Percentiles rank a stretch among this genome's conserved stretches.
phyloP scores from a whole-genome alignment of 1,284 basidiomycete species.

The Pseudozyma pruni region DNA sequence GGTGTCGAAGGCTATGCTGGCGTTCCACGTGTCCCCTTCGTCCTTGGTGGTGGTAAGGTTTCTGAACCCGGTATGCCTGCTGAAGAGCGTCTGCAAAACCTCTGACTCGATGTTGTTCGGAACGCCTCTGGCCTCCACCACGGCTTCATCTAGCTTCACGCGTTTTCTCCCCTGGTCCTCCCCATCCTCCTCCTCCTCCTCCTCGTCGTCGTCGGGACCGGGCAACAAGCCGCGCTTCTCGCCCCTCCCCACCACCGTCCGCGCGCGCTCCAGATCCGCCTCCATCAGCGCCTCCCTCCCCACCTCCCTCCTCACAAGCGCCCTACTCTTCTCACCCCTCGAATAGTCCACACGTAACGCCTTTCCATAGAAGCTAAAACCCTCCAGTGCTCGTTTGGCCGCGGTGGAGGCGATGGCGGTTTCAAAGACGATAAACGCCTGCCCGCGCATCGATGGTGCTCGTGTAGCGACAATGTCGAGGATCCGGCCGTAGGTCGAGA shows the following conservation, averaged over 20 bases:
- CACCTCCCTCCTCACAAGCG: conserved; percentile 71
- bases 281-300: conserved; percentile 56
- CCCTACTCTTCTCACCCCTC: conserved; percentile 80
- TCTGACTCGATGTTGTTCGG: conserved; percentile 2
- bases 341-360: conserved; percentile 84
- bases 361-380: conserved; percentile 92
- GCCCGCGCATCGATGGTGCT: conserved; percentile 85
- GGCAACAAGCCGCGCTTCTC: conserved; percentile 60
- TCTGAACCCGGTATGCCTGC: conserved; percentile 1
- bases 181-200: conserved; percentile 73
- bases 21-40: conserved; percentile 73
- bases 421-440: conserved; percentile 94
- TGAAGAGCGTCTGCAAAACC: conserved; percentile 14
- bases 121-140: conserved; percentile 78
- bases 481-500: conserved; percentile 90
- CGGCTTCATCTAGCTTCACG: conserved; percentile 45
- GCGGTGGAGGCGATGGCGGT: conserved; percentile 88
- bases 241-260: conserved; percentile 1
- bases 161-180: conserved; percentile 73
- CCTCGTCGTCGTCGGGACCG: conserved; percentile 75
- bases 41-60: background rate
- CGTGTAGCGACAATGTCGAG: conserved; percentile 96
- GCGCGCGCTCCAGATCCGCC: conserved; percentile 27
- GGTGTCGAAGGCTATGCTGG: conserved; percentile 75
- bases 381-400: conserved; percentile 87